phyloP scores from a whole-genome alignment of 2,329 filamentous ascomycete species.

The Fusarium palustre region DNA sequence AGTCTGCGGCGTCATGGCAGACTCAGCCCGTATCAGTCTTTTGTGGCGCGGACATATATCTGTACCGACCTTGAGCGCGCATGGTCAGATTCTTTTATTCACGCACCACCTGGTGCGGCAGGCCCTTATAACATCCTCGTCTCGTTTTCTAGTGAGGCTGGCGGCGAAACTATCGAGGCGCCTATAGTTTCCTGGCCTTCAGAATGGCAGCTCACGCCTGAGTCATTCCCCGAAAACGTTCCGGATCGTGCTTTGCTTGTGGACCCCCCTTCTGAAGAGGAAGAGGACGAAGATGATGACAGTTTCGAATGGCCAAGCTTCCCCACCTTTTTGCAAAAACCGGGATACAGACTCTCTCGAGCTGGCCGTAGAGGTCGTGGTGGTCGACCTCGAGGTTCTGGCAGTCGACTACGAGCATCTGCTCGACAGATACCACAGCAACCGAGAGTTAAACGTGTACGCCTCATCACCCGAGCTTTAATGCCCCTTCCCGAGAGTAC shows the following conservation, averaged over 20 bases:
- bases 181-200: slow-evolving; percentile 43
- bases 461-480: slow-evolving; percentile 47
- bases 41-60: slow-evolving; percentile 51
- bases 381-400: slow-evolving; percentile 3
- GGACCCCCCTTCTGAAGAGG: slow-evolving; percentile 33
- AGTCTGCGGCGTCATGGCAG: slow-evolving; percentile 18
- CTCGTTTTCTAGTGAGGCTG: slow-evolving; percentile 37
- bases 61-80: slow-evolving; percentile 62
- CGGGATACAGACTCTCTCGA: background rate
- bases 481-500: slow-evolving; percentile 42
- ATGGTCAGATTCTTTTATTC: slow-evolving; percentile 45
- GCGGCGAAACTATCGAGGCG: slow-evolving; percentile 1
- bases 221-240: slow-evolving; percentile 25
- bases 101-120: slow-evolving; percentile 38
- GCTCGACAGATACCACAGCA: slow-evolving; percentile 20
- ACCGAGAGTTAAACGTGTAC: slow-evolving; percentile 47
- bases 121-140: slow-evolving; percentile 52
- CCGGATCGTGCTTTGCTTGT: slow-evolving; percentile 19
- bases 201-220: slow-evolving; percentile 43
- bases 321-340: background rate
- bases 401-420: slow-evolving; percentile 11
- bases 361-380: slow-evolving; percentile 10
- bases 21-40: slow-evolving; percentile 34
- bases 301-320: slow-evolving; percentile 32
- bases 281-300: slow-evolving; percentile 41